These are phyloP conservation scores for Suhomyces sp. DNA, from an alignment of 805 yeast species.

Conservation along the genomic window DNA sequence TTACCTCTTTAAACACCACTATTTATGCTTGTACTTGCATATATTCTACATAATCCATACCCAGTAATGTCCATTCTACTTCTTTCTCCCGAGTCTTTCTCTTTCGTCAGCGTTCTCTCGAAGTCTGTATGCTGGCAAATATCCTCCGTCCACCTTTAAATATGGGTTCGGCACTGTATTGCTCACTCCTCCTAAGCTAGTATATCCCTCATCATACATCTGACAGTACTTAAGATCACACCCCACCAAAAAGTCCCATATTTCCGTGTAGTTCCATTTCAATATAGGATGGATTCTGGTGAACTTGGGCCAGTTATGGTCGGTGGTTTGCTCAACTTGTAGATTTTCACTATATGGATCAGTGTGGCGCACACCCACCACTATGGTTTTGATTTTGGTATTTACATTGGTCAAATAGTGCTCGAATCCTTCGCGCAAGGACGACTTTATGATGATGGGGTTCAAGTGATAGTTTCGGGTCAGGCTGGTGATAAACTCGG, in stretches of 20 bases:
- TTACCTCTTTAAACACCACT: background rate
- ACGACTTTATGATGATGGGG: constrained; percentile 42
- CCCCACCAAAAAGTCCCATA: constrained; percentile 77
- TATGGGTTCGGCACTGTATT: constrained; percentile 73
- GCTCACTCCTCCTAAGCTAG: constrained; percentile 80
- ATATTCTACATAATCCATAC: background rate
- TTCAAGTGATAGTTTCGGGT: constrained; percentile 54
- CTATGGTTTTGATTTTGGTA: constrained; percentile 62
- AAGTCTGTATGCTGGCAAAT: constrained; percentile 56
- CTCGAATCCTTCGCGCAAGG: constrained; percentile 67
- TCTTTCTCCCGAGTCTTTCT: constrained; percentile 38
- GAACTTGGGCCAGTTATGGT: constrained; percentile 89
- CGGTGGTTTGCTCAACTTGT: constrained; percentile 66
- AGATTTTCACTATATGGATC: constrained; percentile 79
- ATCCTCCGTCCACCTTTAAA: constrained; percentile 23
- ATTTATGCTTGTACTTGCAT: background rate
- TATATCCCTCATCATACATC: constrained; percentile 80
- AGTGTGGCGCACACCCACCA: constrained; percentile 83
- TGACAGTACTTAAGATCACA: constrained; percentile 65
- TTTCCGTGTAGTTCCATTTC: constrained; percentile 78
- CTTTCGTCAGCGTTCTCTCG: constrained; percentile 61
- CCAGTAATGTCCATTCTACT: constrained; percentile 1
- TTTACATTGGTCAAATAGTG: constrained; percentile 50
- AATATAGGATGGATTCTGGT: constrained; percentile 82
- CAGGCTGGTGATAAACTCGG: constrained; percentile 59